phyloP scores from a whole-genome alignment of 2,329 filamentous ascomycete species.

The Tolypocladium album region DNA sequence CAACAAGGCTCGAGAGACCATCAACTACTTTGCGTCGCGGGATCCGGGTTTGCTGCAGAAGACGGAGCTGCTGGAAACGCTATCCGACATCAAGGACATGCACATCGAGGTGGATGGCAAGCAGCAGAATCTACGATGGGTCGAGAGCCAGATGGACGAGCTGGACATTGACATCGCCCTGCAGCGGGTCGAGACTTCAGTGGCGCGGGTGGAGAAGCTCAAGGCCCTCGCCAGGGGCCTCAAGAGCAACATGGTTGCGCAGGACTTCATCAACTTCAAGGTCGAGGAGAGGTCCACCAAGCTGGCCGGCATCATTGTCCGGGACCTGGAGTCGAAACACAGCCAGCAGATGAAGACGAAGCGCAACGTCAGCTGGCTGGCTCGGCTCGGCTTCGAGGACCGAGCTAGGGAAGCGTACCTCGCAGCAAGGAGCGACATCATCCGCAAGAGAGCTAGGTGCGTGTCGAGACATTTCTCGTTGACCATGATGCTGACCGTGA shows the following conservation, averaged over 20 bases:
- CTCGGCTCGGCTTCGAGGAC: conserved; percentile 81
- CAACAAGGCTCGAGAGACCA: conserved; percentile 72
- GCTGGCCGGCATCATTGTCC: conserved; percentile 65
- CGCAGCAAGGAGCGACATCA: conserved; percentile 62
- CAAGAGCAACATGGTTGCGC: conserved; percentile 76
- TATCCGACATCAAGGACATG: conserved; percentile 74
- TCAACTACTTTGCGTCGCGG: conserved; percentile 74
- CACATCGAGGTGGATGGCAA: conserved; percentile 94
- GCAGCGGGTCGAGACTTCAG: conserved; percentile 78
- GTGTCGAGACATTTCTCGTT: background rate
- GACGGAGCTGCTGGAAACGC: conserved; percentile 65
- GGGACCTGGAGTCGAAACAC: conserved; percentile 68
- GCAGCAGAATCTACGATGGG: conserved; percentile 91
- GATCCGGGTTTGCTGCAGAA: conserved; percentile 70
- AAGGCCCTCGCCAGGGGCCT: conserved; percentile 68
- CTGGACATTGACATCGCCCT: conserved; percentile 92
- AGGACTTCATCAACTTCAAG: conserved; percentile 87
- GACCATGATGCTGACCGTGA: background rate
- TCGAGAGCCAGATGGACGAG: conserved; percentile 90
- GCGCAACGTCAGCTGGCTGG: conserved; percentile 73
- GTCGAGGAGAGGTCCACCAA: conserved; percentile 74
- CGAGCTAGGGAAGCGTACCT: conserved; percentile 81
- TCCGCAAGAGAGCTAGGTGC: conserved; percentile 75
- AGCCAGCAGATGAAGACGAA: conserved; percentile 68
- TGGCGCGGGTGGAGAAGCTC: conserved; percentile 74